Evolutionary conservation across 1,284 basidiomycete genomes (phyloP), one percentile per base, ranked within the genome.

Genomic region (Tilletia setariae): DNA sequence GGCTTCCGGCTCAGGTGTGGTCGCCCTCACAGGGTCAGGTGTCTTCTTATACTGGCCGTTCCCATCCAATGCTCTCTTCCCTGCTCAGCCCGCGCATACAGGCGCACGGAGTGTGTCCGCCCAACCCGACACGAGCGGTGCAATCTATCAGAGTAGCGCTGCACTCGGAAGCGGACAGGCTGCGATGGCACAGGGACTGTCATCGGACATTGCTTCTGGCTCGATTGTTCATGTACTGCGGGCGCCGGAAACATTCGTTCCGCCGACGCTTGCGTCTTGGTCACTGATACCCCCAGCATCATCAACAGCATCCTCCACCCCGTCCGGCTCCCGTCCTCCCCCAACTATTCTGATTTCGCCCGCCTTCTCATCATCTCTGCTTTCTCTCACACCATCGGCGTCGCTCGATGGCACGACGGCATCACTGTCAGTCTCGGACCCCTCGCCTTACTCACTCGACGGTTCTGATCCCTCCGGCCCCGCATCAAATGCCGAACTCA

Each of bases 11-110:
- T 88, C 87, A 71, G 95, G 94, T 0, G 83, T 98, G 53, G 92
- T 98, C 15, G 93, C 91, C 1, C 79, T 96, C 71, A 91, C 92
- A 0, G 90, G 90, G 1, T 88, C 89, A 1, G 83, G 94, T 69
- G 86, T 87, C 8, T 86, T 95, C 67, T 82, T 96, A 40, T 93
- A 98, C 80, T 89, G 77, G 73, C 72, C 69, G 43, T 79, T 80
- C 92, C 71, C 92, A 13, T 21, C 9, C 9, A 42, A 43, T 21
- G 40, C 40, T 7, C 23, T 43, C 62, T 63, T 43, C 25, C 56
- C 56, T 19, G 56, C 32, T 19, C 56, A 61, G 35, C 30, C 56
- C 8, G 30, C 56, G 19, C 56, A 61, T 21, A 61, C 56, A 21
- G 56, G 32, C 25, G 30, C 56, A 35, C 28, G 56, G 7, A 61